Conservation (phyloP, 2,329 filamentous ascomycete species). For the Metarhizium anisopliae region DNA sequence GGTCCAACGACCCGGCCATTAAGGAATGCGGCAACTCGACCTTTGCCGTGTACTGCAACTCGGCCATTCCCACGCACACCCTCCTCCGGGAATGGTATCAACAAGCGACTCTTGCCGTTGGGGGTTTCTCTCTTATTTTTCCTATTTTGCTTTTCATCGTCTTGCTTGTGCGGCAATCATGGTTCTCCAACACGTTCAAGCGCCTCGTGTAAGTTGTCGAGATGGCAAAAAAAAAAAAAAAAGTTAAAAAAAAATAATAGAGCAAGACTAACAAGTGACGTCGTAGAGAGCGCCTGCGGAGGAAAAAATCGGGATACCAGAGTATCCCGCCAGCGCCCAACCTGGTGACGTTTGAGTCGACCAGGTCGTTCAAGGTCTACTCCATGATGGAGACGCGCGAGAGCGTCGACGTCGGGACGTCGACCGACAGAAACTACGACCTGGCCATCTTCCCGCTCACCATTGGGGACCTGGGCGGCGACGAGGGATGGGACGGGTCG, state of each 20-base stretch:
- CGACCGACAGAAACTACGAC: not conserved
- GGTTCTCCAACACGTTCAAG: not conserved
- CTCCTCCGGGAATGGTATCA: slow-evolving; percentile 18
- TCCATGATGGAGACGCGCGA: not conserved
- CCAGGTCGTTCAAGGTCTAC: not conserved
- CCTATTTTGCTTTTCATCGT: not conserved
- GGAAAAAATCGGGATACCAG: not conserved
- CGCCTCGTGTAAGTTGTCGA: not conserved
- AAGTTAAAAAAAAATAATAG: not conserved
- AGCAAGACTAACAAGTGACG: not conserved
- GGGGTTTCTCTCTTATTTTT: not conserved
- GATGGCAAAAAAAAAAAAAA: no score
- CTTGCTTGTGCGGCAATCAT: not conserved
- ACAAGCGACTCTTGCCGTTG: slow-evolving; percentile 17
- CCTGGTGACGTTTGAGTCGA: not conserved
- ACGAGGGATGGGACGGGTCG: not conserved
- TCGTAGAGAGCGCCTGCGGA: not conserved
- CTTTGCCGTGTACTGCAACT: slow-evolving; percentile 24
- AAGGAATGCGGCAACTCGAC: slow-evolving; percentile 12
- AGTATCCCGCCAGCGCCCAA: not conserved
- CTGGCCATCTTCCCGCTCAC: not conserved
- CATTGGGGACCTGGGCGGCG: not conserved
- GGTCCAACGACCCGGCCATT: slow-evolving; percentile 18
- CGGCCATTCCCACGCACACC: slow-evolving; percentile 11
- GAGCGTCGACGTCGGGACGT: not conserved